Evolutionary conservation across 371 early-diverging fungal genomes (phyloP).

Genomic region (Umbelopsis sp.): DNA sequence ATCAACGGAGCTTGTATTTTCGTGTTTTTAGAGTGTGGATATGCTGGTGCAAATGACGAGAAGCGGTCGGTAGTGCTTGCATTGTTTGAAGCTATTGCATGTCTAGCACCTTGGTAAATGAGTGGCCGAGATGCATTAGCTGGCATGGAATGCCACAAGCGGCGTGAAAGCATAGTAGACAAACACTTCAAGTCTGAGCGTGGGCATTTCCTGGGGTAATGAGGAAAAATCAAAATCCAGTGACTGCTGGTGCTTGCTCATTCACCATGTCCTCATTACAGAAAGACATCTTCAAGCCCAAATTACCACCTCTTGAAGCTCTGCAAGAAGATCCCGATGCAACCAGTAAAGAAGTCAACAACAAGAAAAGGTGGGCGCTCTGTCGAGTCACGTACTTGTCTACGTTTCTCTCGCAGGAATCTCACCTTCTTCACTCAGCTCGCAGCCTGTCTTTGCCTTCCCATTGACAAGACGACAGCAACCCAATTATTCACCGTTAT

Average conservation of each 20-base stretch:
- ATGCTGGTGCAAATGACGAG: background rate
- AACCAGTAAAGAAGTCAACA: background rate
- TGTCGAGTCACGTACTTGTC: background rate
- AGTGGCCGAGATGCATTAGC: background rate
- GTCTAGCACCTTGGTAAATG: background rate
- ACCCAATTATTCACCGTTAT: constrained; percentile 28
- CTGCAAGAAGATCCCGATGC: constrained; percentile 22
- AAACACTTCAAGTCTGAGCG: background rate
- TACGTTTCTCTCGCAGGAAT: background rate
- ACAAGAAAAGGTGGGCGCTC: constrained; percentile 2
- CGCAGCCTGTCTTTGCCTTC: background rate
- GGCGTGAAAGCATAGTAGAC: background rate
- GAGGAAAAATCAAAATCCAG: background rate
- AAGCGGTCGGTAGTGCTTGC: background rate
- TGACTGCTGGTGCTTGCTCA: constrained; percentile 12
- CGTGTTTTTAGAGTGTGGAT: too few species aligned
- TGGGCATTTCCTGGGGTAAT: background rate
- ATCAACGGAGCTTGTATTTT: background rate
- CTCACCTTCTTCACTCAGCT: background rate
- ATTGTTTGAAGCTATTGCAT: background rate
- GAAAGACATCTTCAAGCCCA: constrained; percentile 40
- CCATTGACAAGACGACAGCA: constrained; percentile 6
- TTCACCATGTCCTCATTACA: constrained; percentile 47
- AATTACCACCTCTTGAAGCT: constrained; percentile 25
- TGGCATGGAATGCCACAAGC: background rate